Evolutionary conservation across 1,284 basidiomycete genomes (phyloP), one percentile per base, ranked within the genome.

Genomic region (Xerocomus alliaceus): DNA sequence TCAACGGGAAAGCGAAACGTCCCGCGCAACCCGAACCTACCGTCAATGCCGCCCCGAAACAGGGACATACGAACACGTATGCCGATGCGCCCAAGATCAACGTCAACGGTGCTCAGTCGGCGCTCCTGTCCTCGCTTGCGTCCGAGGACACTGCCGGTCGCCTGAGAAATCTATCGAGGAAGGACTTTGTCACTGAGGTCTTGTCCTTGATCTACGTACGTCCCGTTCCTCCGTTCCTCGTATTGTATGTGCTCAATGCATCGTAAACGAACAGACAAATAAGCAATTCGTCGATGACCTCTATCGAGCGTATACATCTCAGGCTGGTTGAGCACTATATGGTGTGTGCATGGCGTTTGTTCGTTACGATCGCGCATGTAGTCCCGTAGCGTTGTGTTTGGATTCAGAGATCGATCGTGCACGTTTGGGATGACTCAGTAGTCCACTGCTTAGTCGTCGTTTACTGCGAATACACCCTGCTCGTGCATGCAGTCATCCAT

Each of bases 121-220:
- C 78, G 3, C 63, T 80, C 22, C 37, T 79, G 37, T 58, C 72
- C 29, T 65, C 73, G 32, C 61, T 79, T 28, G 52, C 64, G 4
- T 61, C 55, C 7, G 69, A 70, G 53, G 61, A 68, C 9, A 29
- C 50, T 32, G 15, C 47, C 18, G 64, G 51, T 70, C 70, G 53
- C 53, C 44, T 74, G 57, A 65, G 52, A 54, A 50, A 35, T 48
- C 64, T 86, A 63, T 81, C 81, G 56, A 82, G 81, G 70, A 88
- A 85, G 54, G 86, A 86, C 48, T 93, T 93, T 72, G 81, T 91
- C 35, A 78, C 80, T 56, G 86, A 91, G 71, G 77, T 93, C 56
- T 74, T 91, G 68, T 85, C 83, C 29, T 78, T 92, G 67, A 84
- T 92, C 59, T 87, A 91, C 73, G 90, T 92, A 59, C 71, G 88